Evolutionary conservation across 2,329 filamentous ascomycete species (phyloP).

Genomic region (Scopulariopsis brevicaulis): DNA sequence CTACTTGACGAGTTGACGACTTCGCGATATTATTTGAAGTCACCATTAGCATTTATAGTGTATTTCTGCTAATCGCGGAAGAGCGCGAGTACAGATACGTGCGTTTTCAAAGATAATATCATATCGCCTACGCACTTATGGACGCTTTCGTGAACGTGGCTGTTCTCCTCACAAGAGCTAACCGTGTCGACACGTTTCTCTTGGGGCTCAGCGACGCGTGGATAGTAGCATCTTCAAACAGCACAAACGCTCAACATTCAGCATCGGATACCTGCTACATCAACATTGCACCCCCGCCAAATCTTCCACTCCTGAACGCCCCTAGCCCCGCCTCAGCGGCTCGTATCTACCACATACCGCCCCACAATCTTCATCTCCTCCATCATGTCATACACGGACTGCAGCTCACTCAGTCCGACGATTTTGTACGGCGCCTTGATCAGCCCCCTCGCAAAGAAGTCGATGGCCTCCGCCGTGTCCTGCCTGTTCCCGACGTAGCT

Average conservation of each 20-base stretch:
- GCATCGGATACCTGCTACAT: background rate
- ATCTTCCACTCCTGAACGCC: background rate
- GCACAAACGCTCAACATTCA: no score
- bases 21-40: background rate
- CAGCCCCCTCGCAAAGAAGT: constrained; percentile 75
- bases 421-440: constrained; percentile 84
- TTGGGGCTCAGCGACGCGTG: no score
- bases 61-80: no score
- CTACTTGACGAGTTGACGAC: no score
- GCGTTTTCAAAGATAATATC: no score
- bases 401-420: constrained; percentile 68
- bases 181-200: no score
- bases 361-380: constrained; percentile 60
- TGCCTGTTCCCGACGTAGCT: constrained; percentile 89
- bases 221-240: no score
- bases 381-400: constrained; percentile 71
- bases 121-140: no score
- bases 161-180: no score
- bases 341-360: constrained; percentile 68
- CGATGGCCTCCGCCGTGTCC: constrained; percentile 79
- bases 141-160: no score
- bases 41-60: no score
- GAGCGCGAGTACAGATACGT: no score
- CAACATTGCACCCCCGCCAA: background rate
- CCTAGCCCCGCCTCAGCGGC: constrained; percentile 30